Evolutionary conservation across 768 basidiomycete species (phyloP).

Genomic region (Mrakia gelida): DNA sequence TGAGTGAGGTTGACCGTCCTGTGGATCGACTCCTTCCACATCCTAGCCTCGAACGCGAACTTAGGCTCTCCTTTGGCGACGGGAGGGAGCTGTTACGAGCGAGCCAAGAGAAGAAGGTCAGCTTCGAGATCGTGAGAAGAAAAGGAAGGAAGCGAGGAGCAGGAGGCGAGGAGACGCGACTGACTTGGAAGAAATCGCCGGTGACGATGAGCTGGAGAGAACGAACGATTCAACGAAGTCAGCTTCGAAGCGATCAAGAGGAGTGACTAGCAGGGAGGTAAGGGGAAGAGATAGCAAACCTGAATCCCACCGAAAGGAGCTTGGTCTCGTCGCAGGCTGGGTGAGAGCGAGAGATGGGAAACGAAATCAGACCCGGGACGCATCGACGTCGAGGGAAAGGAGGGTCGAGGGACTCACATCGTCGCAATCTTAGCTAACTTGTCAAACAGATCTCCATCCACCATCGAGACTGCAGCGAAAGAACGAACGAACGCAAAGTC

Average conservation of each 20-base stretch:
- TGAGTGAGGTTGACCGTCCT: slow-evolving; percentile 88
- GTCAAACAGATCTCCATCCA: slow-evolving; percentile 79
- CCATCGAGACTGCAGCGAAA: slow-evolving; percentile 78
- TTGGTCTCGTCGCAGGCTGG: slow-evolving; percentile 55
- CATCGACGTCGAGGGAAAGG: no score
- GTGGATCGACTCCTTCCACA: slow-evolving; percentile 69
- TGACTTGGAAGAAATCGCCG: slow-evolving; percentile 76
- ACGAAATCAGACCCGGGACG: no score
- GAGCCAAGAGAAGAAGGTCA: background rate
- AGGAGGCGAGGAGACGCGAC: background rate
- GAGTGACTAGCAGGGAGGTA: background rate
- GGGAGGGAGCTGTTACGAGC: slow-evolving; percentile 70
- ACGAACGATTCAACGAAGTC: background rate
- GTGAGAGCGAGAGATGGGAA: background rate
- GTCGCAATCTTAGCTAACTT: slow-evolving; percentile 73
- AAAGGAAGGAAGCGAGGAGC: background rate
- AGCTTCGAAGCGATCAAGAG: background rate
- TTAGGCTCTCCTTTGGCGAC: slow-evolving; percentile 64
- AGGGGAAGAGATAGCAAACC: slow-evolving; percentile 52
- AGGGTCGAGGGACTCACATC: slow-evolving; percentile 33
- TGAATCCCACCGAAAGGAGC: slow-evolving; percentile 92
- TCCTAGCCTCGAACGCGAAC: slow-evolving; percentile 85
- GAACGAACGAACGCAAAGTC: background rate
- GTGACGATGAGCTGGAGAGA: slow-evolving; percentile 72
- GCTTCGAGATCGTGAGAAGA: background rate